Conservation (phyloP, 345 rosid species). For the Zanthoxylum bungeanum region DNA sequence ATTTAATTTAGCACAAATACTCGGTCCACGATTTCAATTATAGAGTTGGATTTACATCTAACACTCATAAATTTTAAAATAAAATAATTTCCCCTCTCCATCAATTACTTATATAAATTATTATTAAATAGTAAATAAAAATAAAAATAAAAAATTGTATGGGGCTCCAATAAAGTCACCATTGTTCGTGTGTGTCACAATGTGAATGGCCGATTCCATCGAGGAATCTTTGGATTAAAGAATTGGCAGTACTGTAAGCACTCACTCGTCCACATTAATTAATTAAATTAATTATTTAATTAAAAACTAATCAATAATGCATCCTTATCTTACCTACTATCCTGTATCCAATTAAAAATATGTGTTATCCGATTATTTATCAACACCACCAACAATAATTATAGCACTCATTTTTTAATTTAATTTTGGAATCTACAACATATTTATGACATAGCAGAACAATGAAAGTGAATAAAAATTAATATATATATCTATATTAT, state of each 20-base stretch:
- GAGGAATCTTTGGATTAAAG: conserved; percentile 1
- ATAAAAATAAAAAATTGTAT: no score
- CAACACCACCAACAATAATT: not conserved
- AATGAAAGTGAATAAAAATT: not conserved
- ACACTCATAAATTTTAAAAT: no score
- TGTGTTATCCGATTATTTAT: not conserved
- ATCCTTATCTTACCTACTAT: conserved; percentile 14
- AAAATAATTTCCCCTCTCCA: no score
- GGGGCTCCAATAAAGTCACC: not conserved
- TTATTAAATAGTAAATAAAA: no score
- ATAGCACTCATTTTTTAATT: not conserved
- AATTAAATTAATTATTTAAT: not conserved
- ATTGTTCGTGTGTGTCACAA: not conserved
- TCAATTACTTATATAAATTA: no score
- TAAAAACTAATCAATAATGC: conserved; percentile 5
- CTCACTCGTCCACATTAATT: not conserved
- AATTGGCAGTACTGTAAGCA: not conserved
- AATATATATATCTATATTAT: no score
- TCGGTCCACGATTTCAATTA: no score
- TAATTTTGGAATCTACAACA: not conserved
- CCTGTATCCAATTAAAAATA: not conserved
- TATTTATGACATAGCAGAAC: not conserved
- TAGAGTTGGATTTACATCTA: no score
- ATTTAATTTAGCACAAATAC: no score
- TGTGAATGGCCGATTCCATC: not conserved